Conservation (phyloP, 2,329 filamentous ascomycete genomes). For the Phyllosticta citrichinensis region DNA sequence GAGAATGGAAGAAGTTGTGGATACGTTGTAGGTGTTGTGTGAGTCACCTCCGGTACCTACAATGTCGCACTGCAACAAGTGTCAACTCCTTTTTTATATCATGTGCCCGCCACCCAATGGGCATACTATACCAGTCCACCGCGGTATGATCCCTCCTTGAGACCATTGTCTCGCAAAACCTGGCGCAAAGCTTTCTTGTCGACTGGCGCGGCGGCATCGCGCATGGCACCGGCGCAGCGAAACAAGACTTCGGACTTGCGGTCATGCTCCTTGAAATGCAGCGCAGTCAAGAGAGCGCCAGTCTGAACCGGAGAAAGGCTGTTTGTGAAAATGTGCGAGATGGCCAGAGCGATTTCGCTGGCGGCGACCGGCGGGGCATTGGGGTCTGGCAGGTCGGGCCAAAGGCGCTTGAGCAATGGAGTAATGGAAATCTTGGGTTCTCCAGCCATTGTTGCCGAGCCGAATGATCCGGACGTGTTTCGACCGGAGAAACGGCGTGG, state of each 20-base stretch:
- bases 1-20: constrained; percentile 86
- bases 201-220: constrained; percentile 63
- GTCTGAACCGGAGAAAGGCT: constrained; percentile 80
- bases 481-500: neutral
- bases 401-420: constrained; percentile 61
- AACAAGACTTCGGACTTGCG: constrained; percentile 76
- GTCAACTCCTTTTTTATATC: neutral
- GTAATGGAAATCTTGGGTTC: constrained; percentile 47
- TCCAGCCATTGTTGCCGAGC: constrained; percentile 15
- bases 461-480: neutral
- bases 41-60: constrained; percentile 94
- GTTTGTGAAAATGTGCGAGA: constrained; percentile 86
- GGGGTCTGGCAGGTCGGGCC: constrained; percentile 43
- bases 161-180: constrained; percentile 50
- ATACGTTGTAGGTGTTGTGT: constrained; percentile 98
- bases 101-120: constrained; percentile 10
- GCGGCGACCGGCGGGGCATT: constrained; percentile 49
- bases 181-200: constrained; percentile 52
- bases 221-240: constrained; percentile 75
- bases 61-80: constrained; percentile 62
- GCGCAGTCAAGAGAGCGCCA: constrained; percentile 74
- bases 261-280: constrained; percentile 86
- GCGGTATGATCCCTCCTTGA: constrained; percentile 61
- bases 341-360: constrained; percentile 77
- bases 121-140: constrained; percentile 65